phyloP scores from a whole-genome alignment of 2,329 filamentous ascomycete genomes.

The Aspergillus thermomutatus region DNA sequence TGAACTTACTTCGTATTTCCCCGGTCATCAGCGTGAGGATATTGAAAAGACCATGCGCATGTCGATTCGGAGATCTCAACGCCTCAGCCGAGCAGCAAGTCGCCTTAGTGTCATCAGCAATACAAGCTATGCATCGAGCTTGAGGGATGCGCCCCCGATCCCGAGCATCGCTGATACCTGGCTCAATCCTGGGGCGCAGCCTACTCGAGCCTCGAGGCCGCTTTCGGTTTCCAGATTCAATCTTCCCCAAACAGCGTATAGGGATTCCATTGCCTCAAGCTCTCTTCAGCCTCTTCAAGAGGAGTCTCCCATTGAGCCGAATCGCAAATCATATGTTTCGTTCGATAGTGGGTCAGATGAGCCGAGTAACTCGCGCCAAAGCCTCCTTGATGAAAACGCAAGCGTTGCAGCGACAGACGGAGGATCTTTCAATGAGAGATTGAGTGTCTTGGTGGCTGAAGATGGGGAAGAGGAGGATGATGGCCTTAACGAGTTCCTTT shows the following conservation, averaged over 20 bases:
- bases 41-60: slow-evolving; percentile 94
- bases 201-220: slow-evolving; percentile 51
- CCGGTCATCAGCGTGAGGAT: slow-evolving; percentile 86
- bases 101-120: slow-evolving; percentile 92
- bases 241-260: slow-evolving; percentile 61
- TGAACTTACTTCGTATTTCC: slow-evolving; percentile 95
- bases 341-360: slow-evolving; percentile 63
- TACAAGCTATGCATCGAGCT: slow-evolving; percentile 84
- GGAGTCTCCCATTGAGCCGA: slow-evolving; percentile 80
- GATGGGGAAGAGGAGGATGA: slow-evolving; percentile 91
- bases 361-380: slow-evolving; percentile 70
- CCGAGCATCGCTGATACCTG: slow-evolving; percentile 94
- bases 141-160: slow-evolving; percentile 90
- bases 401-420: slow-evolving; percentile 61
- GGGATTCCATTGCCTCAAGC: slow-evolving; percentile 85
- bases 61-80: slow-evolving; percentile 84
- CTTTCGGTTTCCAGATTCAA: slow-evolving; percentile 60
- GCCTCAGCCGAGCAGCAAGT: slow-evolving; percentile 88
- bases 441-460: slow-evolving; percentile 79
- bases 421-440: slow-evolving; percentile 74
- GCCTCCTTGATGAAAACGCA: slow-evolving; percentile 81
- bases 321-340: slow-evolving; percentile 94
- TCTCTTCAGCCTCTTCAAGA: slow-evolving; percentile 87
- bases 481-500: slow-evolving; percentile 83
- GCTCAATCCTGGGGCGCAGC: slow-evolving; percentile 62